phyloP scores from a whole-genome alignment of 345 rosid genomes.

The Eucalyptus curtisii region DNA sequence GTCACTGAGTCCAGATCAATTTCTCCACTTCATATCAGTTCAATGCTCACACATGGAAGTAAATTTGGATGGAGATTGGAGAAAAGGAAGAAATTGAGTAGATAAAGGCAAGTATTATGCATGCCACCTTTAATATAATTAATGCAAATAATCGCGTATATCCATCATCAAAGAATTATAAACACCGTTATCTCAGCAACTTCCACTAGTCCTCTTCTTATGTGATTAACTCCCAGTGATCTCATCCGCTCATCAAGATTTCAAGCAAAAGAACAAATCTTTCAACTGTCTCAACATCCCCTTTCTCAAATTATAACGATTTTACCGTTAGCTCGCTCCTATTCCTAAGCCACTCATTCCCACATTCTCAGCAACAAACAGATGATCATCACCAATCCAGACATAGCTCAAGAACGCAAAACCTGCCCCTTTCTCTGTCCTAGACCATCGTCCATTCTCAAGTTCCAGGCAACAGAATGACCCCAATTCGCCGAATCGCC shows the following conservation, averaged over 20 bases:
- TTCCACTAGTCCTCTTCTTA: neutral
- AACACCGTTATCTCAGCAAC: fast-evolving
- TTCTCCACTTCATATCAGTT: fast-evolving
- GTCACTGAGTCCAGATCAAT: fast-evolving
- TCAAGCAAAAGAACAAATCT: neutral
- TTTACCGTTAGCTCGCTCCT: neutral
- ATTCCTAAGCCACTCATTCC: neutral
- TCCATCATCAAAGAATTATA: neutral
- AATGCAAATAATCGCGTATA: fast-evolving
- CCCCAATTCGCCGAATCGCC: neutral
- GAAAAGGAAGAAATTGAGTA: neutral
- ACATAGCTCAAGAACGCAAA: neutral
- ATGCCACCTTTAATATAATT: neutral
- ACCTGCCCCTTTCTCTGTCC: neutral
- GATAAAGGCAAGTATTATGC: fast-evolving
- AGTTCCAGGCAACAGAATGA: neutral
- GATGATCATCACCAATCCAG: neutral
- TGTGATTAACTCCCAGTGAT: neutral
- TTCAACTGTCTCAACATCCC: neutral
- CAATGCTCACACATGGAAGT: fast-evolving
- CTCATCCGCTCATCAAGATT: neutral
- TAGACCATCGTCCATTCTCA: neutral
- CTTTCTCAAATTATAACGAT: neutral
- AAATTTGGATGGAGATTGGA: fast-evolving
- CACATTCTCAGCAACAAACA: neutral